phyloP scores from a whole-genome alignment of 1,284 basidiomycete species.

The Fomitiporia mediterranea region DNA sequence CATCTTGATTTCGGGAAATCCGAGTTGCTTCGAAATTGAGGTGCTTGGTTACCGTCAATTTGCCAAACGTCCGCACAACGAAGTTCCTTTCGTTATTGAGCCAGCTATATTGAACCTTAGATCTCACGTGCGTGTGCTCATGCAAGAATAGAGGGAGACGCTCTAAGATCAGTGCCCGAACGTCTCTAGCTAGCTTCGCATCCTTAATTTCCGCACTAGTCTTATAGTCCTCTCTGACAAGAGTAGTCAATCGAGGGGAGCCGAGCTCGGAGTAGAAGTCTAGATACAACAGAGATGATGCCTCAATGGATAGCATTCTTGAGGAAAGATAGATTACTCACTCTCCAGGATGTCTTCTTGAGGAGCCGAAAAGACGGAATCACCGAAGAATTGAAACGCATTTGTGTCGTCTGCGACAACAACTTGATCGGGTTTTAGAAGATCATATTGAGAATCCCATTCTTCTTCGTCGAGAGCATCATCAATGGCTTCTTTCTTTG shows the following conservation, averaged over 20 bases:
- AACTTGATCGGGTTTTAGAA: constrained; percentile 58
- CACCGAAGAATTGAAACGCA: constrained; percentile 72
- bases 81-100: constrained; percentile 70
- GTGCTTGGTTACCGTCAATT: constrained; percentile 56
- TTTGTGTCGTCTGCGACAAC: constrained; percentile 81
- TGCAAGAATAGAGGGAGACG: constrained; percentile 89
- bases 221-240: constrained; percentile 76
- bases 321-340: constrained; percentile 28
- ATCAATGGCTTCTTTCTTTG: constrained; percentile 29
- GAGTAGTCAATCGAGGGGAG: constrained; percentile 62
- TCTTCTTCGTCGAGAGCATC: constrained; percentile 58
- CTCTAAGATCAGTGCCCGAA: constrained; percentile 71
- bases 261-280: constrained; percentile 66
- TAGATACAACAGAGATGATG: constrained; percentile 32
- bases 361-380: constrained; percentile 76
- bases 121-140: constrained; percentile 73
- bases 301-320: background rate
- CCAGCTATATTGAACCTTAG: constrained; percentile 70
- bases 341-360: constrained; percentile 87
- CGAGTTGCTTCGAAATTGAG: constrained; percentile 47
- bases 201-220: constrained; percentile 49
- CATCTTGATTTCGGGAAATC: constrained; percentile 54
- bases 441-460: constrained; percentile 61
- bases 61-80: constrained; percentile 62
- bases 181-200: constrained; percentile 45